Percentiles rank a stretch among this genome's conserved stretches.
phyloP scores from a whole-genome alignment of 805 yeast species.

The Candida jianshihensis region DNA sequence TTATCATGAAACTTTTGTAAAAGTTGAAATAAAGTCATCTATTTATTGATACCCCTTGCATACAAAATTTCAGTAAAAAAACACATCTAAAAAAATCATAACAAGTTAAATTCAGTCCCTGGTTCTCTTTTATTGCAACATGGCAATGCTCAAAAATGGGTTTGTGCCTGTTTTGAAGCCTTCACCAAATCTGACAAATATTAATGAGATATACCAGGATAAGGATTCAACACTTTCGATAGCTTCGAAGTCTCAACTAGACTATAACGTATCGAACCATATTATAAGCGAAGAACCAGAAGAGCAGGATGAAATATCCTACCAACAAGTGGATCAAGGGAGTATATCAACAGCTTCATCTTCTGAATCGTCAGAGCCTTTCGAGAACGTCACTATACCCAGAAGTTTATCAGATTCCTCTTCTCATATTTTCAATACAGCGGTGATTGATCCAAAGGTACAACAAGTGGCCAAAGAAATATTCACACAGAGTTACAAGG shows the following conservation, averaged over 20 bases:
- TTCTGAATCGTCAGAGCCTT: neutral
- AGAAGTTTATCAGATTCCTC: neutral
- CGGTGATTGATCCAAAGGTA: neutral
- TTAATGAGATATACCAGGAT: slow-evolving; percentile 14
- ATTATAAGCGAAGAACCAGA: slow-evolving; percentile 18
- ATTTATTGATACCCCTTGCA: too few species aligned
- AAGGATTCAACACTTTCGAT: slow-evolving; percentile 6
- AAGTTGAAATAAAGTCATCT: too few species aligned
- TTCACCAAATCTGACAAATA: slow-evolving; percentile 17
- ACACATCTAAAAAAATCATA: too few species aligned
- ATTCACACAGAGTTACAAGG: slow-evolving; percentile 24
- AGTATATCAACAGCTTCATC: neutral
- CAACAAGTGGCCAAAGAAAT: slow-evolving; percentile 25
- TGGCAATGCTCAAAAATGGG: slow-evolving; percentile 3
- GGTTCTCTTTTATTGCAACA: neutral
- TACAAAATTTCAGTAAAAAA: too few species aligned
- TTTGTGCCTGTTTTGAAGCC: slow-evolving; percentile 11
- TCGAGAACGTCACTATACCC: neutral
- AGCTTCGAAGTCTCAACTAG: slow-evolving; percentile 5
- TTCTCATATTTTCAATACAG: neutral
- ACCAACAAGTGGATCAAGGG: neutral
- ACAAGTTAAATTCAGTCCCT: neutral
- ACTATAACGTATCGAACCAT: slow-evolving; percentile 11
- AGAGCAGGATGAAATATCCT: slow-evolving; percentile 5
- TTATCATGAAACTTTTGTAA: too few species aligned